These are phyloP conservation scores for Scedosporium boydii DNA, from an alignment of 2,329 filamentous ascomycete species.

Conservation along the genomic window DNA sequence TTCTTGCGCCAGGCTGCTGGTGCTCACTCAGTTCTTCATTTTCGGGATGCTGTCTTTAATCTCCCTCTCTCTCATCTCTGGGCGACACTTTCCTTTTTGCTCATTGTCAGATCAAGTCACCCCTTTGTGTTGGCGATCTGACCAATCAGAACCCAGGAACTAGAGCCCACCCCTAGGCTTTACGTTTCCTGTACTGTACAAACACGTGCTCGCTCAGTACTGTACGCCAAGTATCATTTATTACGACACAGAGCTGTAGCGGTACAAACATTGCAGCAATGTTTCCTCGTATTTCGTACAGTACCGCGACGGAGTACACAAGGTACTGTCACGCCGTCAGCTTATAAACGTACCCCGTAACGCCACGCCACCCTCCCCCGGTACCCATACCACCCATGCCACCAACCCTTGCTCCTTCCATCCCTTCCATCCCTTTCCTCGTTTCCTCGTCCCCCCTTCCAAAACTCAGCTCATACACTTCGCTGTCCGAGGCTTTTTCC, in stretches of 20 bases:
- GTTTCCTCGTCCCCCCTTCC: not conserved
- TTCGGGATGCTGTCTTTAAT: not conserved
- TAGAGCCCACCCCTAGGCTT: not conserved
- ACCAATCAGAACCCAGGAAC: not conserved
- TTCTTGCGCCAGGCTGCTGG: too few relatives aligned
- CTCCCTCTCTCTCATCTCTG: not conserved
- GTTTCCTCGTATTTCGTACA: not conserved
- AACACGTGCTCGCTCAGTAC: not conserved
- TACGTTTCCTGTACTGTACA: not conserved
- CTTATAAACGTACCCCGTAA: not conserved
- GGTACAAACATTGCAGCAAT: not conserved
- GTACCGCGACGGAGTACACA: not conserved
- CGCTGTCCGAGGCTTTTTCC: constrained; percentile 9
- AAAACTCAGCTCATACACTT: constrained; percentile 7
- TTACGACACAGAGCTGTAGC: not conserved
- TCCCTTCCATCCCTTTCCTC: constrained; percentile 2
- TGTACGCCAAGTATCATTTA: not conserved
- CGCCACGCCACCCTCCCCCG: not conserved
- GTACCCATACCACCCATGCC: constrained; percentile 3
- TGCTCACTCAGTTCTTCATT: not conserved
- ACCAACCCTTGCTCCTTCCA: constrained; percentile 2
- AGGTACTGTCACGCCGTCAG: not conserved
- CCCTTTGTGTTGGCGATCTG: not conserved
- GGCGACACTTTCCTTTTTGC: not conserved
- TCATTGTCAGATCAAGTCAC: not conserved